phyloP scores from a whole-genome alignment of 805 yeast species.

The Wickerhamiella azymoides region DNA sequence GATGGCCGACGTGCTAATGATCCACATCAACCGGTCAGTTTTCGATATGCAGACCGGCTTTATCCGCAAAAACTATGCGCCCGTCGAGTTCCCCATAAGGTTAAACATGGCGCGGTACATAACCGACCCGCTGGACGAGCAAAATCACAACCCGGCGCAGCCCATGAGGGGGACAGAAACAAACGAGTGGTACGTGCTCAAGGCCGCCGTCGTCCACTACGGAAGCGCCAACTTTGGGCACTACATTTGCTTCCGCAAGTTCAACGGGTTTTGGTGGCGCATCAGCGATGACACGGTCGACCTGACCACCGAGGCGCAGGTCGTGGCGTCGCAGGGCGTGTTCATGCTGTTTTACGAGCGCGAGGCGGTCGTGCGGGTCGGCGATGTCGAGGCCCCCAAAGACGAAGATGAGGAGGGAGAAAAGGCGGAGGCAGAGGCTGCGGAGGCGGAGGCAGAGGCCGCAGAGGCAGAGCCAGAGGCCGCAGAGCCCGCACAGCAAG shows the following conservation, averaged over 20 bases:
- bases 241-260: slow-evolving; percentile 74
- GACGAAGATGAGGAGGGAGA: neutral
- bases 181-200: slow-evolving; percentile 40
- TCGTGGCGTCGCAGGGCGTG: slow-evolving; percentile 67
- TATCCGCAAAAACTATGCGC: slow-evolving; percentile 72
- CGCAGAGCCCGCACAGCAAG: too few species aligned
- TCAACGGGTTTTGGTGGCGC: slow-evolving; percentile 87
- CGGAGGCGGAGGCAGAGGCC: too few species aligned
- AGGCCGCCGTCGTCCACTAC: slow-evolving; percentile 81
- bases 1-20: slow-evolving; percentile 45
- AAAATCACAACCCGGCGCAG: slow-evolving; percentile 66
- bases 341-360: slow-evolving; percentile 83
- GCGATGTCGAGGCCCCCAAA: neutral
- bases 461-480: too few species aligned
- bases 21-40: slow-evolving; percentile 86
- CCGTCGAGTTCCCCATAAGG: slow-evolving; percentile 59
- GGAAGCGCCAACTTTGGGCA: slow-evolving; percentile 98
- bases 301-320: slow-evolving; percentile 68
- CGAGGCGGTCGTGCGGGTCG: neutral
- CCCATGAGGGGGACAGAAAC: slow-evolving; percentile 37
- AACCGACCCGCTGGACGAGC: slow-evolving; percentile 46
- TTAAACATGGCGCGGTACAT: slow-evolving; percentile 58
- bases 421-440: neutral
- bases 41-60: slow-evolving; percentile 77
- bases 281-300: slow-evolving; percentile 82